A percentile compares a stretch with the other conserved stretches of the same genome.
Evolutionary conservation across 495 filamentous ascomycete species (phyloP).

Genomic region (Annulohypoxylon nitens): DNA sequence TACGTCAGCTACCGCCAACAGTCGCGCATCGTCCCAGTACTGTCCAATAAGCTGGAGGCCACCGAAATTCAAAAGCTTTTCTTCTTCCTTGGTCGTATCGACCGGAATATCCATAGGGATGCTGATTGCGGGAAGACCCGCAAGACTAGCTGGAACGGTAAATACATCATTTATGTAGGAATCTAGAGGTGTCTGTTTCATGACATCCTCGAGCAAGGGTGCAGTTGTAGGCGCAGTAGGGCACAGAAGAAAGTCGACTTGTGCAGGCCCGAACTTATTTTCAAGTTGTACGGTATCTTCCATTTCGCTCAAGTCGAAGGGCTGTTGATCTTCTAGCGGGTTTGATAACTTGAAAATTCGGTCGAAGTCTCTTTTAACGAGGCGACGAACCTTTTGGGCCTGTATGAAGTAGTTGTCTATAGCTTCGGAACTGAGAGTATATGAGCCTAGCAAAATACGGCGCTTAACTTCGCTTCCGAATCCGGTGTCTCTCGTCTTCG

Average conservation of each 20-base stretch:
- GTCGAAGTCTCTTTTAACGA: slow-evolving; percentile 90
- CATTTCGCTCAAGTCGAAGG: slow-evolving; percentile 63
- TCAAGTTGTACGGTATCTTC: slow-evolving; percentile 56
- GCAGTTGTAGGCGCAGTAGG: slow-evolving; percentile 87
- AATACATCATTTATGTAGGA: slow-evolving; percentile 94
- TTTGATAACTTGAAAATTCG: slow-evolving; percentile 76
- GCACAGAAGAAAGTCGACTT: slow-evolving; percentile 88
- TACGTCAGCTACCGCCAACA: slow-evolving; percentile 68
- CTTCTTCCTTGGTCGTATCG: slow-evolving; percentile 48
- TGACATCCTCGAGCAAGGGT: slow-evolving; percentile 70
- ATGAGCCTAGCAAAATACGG: slow-evolving; percentile 89
- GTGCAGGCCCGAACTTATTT: slow-evolving; percentile 60
- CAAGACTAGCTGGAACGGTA: slow-evolving; percentile 93
- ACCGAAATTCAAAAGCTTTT: slow-evolving; percentile 55
- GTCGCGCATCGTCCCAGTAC: slow-evolving; percentile 83
- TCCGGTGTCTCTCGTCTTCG: slow-evolving; percentile 74
- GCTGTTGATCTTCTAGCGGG: slow-evolving; percentile 66
- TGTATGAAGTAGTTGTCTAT: slow-evolving; percentile 98
- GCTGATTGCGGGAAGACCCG: slow-evolving; percentile 89
- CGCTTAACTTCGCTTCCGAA: slow-evolving; percentile 89
- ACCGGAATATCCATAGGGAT: slow-evolving; percentile 71
- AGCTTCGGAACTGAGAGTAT: slow-evolving; percentile 87
- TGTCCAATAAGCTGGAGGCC: slow-evolving; percentile 94
- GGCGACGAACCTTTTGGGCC: slow-evolving; percentile 86
- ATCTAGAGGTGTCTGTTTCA: slow-evolving; percentile 53